Evolutionary conservation across 192 early-diverging fungal genomes (phyloP).

Genomic region (Rhizophlyctis rosea): DNA sequence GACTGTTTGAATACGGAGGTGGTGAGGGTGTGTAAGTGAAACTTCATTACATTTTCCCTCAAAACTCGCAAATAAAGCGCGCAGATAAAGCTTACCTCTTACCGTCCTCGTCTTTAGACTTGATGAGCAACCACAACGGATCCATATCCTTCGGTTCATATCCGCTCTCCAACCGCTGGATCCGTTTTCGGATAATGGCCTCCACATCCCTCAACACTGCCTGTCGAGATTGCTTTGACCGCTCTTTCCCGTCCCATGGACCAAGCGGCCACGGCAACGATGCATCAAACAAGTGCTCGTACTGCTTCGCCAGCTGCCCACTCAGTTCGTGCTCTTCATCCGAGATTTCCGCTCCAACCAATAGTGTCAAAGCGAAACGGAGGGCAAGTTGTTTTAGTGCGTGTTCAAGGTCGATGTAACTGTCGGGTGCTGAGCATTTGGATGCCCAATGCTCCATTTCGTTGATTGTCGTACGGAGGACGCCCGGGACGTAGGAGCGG

Average conservation of each 20-base stretch:
- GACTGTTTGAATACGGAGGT: background rate
- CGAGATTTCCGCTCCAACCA: background rate
- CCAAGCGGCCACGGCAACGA: background rate
- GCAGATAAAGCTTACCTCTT: background rate
- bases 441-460: background rate
- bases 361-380: background rate
- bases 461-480: background rate
- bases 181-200: background rate
- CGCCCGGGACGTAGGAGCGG: background rate
- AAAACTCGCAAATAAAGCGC: no score
- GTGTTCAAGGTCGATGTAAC: background rate
- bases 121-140: background rate
- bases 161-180: background rate
- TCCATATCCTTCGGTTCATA: background rate
- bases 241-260: background rate
- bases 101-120: background rate
- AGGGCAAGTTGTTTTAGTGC: background rate
- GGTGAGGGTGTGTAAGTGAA: background rate
- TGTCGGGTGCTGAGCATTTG: background rate
- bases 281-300: background rate
- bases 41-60: background rate
- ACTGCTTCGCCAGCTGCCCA: background rate
- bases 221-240: background rate
- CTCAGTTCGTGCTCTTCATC: background rate
- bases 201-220: background rate